phyloP scores from a whole-genome alignment of 345 rosid genomes.

The Trapa bicornis region DNA sequence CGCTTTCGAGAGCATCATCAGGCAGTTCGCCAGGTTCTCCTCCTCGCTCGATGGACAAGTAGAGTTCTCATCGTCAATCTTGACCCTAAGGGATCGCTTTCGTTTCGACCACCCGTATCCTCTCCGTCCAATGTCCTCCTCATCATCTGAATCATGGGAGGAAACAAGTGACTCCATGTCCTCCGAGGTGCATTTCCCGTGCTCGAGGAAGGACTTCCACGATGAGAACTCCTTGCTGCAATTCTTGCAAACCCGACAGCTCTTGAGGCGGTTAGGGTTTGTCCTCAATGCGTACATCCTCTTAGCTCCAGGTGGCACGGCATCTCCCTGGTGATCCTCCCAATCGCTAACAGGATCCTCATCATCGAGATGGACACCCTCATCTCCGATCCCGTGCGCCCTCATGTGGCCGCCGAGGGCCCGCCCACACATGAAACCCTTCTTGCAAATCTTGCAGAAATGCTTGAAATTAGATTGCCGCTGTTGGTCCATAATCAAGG shows the following conservation, averaged over 20 bases:
- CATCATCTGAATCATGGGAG: conserved; percentile 3
- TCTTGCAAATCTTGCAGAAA: conserved; percentile 62
- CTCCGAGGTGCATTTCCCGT: conserved; percentile 44
- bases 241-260: conserved; percentile 52
- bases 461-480: conserved; percentile 32
- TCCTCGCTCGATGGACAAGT: conserved; percentile 60
- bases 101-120: conserved; percentile 49
- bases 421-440: conserved; percentile 59
- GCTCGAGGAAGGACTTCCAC: conserved; percentile 73
- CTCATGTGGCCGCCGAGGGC: conserved; percentile 77
- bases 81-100: conserved; percentile 44
- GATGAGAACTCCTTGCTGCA: conserved; percentile 69
- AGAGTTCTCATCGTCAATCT: conserved; percentile 20
- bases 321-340: conserved; percentile 29
- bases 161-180: conserved; percentile 1
- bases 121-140: conserved; percentile 11
- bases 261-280: conserved; percentile 52
- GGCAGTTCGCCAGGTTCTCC: conserved; percentile 88
- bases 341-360: conserved; percentile 47
- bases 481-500: conserved; percentile 41
- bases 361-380: conserved; percentile 33
- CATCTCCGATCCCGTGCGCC: conserved; percentile 62
- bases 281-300: conserved; percentile 58
- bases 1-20: conserved; percentile 83
- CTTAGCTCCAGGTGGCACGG: conserved; percentile 31